A percentile compares a stretch with the other conserved stretches of the same genome.
Conservation (phyloP, 495 filamentous ascomycete genomes). For the Hyaloscypha variabilis region DNA sequence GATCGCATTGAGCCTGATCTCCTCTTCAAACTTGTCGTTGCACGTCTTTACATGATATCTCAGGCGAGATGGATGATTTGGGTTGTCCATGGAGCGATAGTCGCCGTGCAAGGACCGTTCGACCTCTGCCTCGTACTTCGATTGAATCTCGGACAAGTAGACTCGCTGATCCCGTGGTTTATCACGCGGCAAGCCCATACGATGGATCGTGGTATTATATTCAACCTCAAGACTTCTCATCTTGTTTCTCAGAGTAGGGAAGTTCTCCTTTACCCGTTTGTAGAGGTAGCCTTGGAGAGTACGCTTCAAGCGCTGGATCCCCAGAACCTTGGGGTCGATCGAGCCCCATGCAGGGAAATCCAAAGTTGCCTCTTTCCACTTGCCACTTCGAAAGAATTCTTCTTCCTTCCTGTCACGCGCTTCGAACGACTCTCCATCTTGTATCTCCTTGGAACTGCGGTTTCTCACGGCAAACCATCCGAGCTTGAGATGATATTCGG, state of each 20-base stretch:
- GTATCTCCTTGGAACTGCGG: conserved; percentile 43
- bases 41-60: conserved; percentile 18
- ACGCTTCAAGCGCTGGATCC: conserved; percentile 16
- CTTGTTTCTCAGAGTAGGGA: conserved; percentile 16
- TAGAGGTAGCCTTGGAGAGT: conserved; percentile 16
- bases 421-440: conserved; percentile 14
- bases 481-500: conserved; percentile 41
- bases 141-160: conserved; percentile 18
- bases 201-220: conserved; percentile 7
- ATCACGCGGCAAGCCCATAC: conserved; percentile 14
- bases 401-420: conserved; percentile 16
- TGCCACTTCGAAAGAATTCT: conserved; percentile 12
- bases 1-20: conserved; percentile 5
- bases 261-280: conserved; percentile 23
- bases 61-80: conserved; percentile 16
- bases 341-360: conserved; percentile 13
- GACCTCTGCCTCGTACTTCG: conserved; percentile 18
- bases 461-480: conserved; percentile 59
- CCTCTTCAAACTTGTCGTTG: conserved; percentile 12
- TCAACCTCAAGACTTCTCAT: conserved; percentile 17
- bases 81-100: conserved; percentile 15
- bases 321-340: conserved; percentile 17
- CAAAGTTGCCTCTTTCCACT: conserved; percentile 23
- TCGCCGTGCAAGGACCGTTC: conserved; percentile 20
- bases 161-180: conserved; percentile 17